phyloP scores from a whole-genome alignment of 345 rosid species.

The Ceriops decandra region DNA sequence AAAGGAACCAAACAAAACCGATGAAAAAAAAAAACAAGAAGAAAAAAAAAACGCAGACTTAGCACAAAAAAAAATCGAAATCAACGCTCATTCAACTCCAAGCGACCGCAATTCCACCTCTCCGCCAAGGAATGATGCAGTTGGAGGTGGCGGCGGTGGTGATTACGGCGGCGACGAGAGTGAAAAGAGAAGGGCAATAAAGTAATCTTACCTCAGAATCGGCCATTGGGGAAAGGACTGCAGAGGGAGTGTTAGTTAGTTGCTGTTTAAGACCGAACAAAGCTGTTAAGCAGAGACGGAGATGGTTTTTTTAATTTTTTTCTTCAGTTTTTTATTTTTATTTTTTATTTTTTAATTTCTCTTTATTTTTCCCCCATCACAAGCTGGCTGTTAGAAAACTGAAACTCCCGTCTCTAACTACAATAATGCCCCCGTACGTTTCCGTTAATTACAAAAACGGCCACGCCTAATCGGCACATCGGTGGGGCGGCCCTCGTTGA shows the following conservation, averaged over 20 bases:
- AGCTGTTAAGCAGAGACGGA: constrained; percentile 30
- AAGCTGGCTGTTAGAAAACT: constrained; percentile 75
- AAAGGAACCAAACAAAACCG: neutral
- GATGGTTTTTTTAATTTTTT: constrained; percentile 18
- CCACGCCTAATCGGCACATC: constrained; percentile 20
- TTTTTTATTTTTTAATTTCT: neutral
- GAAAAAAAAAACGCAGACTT: neutral
- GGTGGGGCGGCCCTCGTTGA: constrained; percentile 35
- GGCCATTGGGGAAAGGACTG: constrained; percentile 41
- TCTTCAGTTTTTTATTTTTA: too few species aligned
- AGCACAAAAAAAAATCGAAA: neutral
- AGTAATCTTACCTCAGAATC: constrained; percentile 51
- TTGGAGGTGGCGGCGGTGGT: neutral
- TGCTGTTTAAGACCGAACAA: constrained; percentile 37
- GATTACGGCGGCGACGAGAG: neutral
- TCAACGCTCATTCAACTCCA: neutral
- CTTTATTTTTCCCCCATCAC: neutral
- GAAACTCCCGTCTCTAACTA: constrained; percentile 11
- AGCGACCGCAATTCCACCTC: constrained; percentile 7
- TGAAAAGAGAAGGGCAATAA: constrained; percentile 13
- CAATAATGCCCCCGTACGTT: constrained; percentile 25
- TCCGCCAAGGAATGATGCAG: neutral
- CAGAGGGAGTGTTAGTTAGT: constrained; percentile 28
- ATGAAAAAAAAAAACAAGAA: neutral
- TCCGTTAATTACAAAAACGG: constrained; percentile 17